Conservation (phyloP, 2,329 filamentous ascomycete species). For the Trichoderma guizhouense region DNA sequence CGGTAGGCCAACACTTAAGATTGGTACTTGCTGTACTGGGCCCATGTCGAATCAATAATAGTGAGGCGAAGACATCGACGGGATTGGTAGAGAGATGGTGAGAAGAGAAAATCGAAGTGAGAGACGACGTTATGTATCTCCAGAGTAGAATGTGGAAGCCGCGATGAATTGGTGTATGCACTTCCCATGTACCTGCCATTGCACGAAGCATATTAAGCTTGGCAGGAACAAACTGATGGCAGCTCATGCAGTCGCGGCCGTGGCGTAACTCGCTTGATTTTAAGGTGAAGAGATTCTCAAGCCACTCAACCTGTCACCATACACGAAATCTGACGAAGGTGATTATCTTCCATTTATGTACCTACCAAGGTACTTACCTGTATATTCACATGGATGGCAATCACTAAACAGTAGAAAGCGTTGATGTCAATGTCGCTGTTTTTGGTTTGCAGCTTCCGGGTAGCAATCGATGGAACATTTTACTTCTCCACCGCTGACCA, state of each 20-base stretch:
- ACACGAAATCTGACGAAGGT: neutral
- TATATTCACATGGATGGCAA: neutral
- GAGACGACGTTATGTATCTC: neutral
- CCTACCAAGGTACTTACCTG: no score
- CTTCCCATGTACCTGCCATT: neutral
- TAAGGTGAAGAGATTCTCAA: neutral
- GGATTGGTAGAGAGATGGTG: neutral
- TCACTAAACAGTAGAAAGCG: neutral
- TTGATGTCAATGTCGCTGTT: neutral
- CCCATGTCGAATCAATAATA: neutral
- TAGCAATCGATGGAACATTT: neutral
- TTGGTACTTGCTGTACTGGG: neutral
- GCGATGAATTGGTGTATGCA: neutral
- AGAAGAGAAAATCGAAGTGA: neutral
- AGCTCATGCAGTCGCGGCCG: slow-evolving; percentile 3
- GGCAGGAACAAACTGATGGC: neutral
- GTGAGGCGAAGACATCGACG: neutral
- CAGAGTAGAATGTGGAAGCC: neutral
- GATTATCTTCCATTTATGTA: neutral
- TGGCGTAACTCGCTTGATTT: slow-evolving; percentile 5
- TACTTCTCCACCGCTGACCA: neutral
- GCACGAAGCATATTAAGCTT: neutral
- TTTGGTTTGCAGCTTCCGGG: neutral
- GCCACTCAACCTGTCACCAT: neutral
- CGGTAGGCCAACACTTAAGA: neutral